Evolutionary conservation across 345 rosid genomes (phyloP).

Genomic region (Dimocarpus longan): DNA sequence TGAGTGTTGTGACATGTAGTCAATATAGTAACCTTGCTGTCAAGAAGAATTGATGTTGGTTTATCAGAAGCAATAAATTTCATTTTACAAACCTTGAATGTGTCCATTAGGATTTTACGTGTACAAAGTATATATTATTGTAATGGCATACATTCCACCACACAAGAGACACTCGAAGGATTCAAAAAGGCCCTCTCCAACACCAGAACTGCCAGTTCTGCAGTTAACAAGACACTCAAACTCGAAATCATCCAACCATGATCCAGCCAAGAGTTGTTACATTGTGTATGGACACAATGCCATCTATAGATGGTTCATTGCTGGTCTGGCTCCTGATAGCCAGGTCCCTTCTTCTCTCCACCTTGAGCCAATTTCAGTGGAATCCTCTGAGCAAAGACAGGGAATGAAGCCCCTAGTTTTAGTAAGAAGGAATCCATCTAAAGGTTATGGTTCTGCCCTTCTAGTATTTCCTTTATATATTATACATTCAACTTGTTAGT

Average conservation of each 20-base stretch:
- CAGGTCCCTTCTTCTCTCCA: conserved; percentile 23
- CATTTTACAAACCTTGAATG: background rate
- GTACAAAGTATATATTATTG: background rate
- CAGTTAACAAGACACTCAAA: conserved; percentile 4
- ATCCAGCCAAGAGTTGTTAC: background rate
- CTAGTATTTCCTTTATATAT: background rate
- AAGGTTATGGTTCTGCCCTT: conserved; percentile 12
- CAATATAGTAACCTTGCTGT: no score
- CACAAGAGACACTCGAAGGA: conserved; percentile 31
- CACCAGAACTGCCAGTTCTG: conserved; percentile 16
- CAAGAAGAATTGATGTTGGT: background rate
- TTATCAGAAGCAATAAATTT: background rate
- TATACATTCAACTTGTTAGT: background rate
- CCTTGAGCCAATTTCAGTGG: conserved; percentile 22
- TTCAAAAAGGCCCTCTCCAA: background rate
- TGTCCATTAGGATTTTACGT: background rate
- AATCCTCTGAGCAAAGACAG: background rate
- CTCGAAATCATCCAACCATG: background rate
- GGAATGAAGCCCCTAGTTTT: conserved; percentile 29
- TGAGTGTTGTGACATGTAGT: no score
- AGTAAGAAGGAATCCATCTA: conserved; percentile 14
- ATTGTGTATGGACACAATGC: conserved; percentile 25
- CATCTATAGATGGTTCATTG: conserved; percentile 28
- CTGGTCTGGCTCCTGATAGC: conserved; percentile 17
- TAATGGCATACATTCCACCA: conserved; percentile 38